Percentiles rank a stretch among this genome's conserved stretches.
phyloP scores from a whole-genome alignment of 345 rosid species.

The Pelargonium nanum region DNA sequence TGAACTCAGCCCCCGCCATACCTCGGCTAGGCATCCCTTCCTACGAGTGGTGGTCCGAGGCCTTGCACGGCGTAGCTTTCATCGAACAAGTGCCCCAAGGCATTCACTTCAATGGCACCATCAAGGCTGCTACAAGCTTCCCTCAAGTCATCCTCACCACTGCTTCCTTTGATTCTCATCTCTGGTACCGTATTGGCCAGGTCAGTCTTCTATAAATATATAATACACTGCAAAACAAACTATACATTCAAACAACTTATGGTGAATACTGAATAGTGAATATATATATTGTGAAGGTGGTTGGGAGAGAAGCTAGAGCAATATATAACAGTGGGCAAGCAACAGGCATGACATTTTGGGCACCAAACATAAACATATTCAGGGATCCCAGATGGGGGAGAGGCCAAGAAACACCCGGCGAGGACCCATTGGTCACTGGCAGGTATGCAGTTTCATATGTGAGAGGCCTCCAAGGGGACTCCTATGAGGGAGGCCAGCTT shows the following conservation, averaged over 20 bases:
- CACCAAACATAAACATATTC: constrained; percentile 72
- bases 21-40: constrained; percentile 67
- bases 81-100: constrained; percentile 28
- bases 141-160: constrained; percentile 82
- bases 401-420: constrained; percentile 90
- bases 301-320: constrained; percentile 64
- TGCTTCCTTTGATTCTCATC: constrained; percentile 59
- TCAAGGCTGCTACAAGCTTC: constrained; percentile 65
- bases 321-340: constrained; percentile 59
- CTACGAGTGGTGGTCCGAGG: constrained; percentile 96
- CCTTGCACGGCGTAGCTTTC: constrained; percentile 63
- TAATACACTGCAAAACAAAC: too few species aligned
- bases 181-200: constrained; percentile 89
- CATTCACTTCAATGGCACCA: constrained; percentile 41
- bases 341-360: constrained; percentile 66
- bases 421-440: constrained; percentile 60
- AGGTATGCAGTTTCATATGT: constrained; percentile 62
- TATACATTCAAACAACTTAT: too few species aligned
- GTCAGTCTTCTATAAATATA: too few species aligned
- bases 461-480: constrained; percentile 66
- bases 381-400: constrained; percentile 92
- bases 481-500: constrained; percentile 32
- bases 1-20: constrained; percentile 54
- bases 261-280: too few species aligned
- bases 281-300: too few species aligned